These are phyloP conservation scores for Pichia cephalocereana DNA, from an alignment of 805 yeast genomes.

Conservation along the genomic window DNA sequence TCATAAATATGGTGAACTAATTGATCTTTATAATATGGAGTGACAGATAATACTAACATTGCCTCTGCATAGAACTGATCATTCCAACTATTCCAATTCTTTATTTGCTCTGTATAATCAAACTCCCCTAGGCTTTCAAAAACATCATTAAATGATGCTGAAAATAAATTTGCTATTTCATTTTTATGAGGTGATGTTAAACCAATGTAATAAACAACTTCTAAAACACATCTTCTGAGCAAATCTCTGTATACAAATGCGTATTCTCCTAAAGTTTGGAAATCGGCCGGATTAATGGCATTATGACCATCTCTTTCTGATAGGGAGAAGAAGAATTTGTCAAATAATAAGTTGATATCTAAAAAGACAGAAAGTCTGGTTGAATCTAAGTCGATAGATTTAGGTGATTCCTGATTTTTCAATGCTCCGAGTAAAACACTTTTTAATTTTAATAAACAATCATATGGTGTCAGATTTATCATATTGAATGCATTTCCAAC, in stretches of 20 bases:
- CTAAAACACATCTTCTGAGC: slow-evolving; percentile 44
- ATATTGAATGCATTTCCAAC: slow-evolving; percentile 6
- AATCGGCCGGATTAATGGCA: slow-evolving; percentile 20
- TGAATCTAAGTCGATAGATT: slow-evolving; percentile 46
- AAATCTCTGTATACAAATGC: slow-evolving; percentile 33
- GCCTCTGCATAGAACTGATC: slow-evolving; percentile 15
- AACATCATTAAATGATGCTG: slow-evolving; percentile 14
- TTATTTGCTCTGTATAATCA: slow-evolving; percentile 15
- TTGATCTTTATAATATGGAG: slow-evolving; percentile 41
- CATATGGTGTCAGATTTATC: slow-evolving; percentile 29
- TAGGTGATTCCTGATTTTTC: slow-evolving; percentile 34
- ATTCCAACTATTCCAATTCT: slow-evolving; percentile 19
- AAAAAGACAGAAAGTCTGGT: slow-evolving; percentile 38
- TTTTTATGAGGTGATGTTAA: slow-evolving; percentile 16
- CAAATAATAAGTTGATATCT: slow-evolving; percentile 42
- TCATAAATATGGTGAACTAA: slow-evolving; percentile 40
- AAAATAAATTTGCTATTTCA: slow-evolving; percentile 11
- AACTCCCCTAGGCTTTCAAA: slow-evolving; percentile 19
- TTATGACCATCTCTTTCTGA: slow-evolving; percentile 17
- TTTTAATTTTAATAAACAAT: slow-evolving; percentile 50
- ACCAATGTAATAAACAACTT: slow-evolving; percentile 38
- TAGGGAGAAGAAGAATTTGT: slow-evolving; percentile 38
- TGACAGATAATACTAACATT: slow-evolving; percentile 37
- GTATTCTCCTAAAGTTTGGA: slow-evolving; percentile 19
- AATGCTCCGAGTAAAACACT: slow-evolving; percentile 65